Conservation (phyloP, 768 basidiomycete genomes). For the Rickenella mellea region DNA sequence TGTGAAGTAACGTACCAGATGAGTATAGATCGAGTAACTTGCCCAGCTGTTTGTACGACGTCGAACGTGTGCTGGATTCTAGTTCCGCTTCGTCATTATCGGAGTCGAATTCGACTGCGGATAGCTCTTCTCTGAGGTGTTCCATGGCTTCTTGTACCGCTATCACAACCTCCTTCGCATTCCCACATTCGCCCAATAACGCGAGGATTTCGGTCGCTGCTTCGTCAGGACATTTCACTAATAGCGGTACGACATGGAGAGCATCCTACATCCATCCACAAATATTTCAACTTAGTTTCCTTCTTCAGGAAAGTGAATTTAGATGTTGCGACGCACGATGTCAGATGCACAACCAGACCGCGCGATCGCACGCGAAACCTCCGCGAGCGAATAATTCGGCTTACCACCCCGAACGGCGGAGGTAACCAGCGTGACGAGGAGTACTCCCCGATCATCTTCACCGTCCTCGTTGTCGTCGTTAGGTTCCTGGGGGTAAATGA, state of each 20-base stretch:
- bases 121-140: too few species aligned
- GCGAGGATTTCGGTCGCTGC: constrained; percentile 23
- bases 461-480: too few species aligned
- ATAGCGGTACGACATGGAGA: constrained; percentile 24
- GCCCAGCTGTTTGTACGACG: too few species aligned
- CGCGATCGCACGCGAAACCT: not conserved
- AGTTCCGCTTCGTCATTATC: constrained; percentile 8
- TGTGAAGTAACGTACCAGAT: not conserved
- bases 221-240: constrained; percentile 22
- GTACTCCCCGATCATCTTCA: too few species aligned
- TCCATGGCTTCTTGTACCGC: constrained; percentile 31
- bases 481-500: too few species aligned
- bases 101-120: not conserved
- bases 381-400: not conserved
- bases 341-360: not conserved
- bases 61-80: not conserved
- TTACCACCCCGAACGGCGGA: not conserved
- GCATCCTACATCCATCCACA: constrained; percentile 23
- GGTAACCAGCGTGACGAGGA: not conserved
- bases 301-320: not conserved
- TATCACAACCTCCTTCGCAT: constrained; percentile 32
- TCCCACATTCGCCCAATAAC: constrained; percentile 20
- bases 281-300: not conserved
- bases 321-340: too few species aligned
- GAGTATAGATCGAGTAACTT: not conserved